These are phyloP conservation scores for Solanum peruvianum DNA, from an alignment of 257 asterid species.

Conservation along the genomic window DNA sequence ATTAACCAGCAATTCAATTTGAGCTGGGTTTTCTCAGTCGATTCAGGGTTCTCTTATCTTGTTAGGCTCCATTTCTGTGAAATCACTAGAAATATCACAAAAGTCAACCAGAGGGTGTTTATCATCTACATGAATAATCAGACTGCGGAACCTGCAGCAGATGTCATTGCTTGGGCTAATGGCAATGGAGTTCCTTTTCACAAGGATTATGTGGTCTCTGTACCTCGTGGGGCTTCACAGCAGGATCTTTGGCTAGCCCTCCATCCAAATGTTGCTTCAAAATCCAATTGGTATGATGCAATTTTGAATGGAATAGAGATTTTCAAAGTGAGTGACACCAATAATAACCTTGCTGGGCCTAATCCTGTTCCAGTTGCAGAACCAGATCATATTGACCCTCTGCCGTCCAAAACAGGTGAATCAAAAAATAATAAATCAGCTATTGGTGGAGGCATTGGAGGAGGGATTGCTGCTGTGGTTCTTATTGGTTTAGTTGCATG, in stretches of 20 bases:
- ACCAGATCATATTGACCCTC: not conserved
- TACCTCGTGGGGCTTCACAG: constrained; percentile 44
- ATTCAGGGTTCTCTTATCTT: constrained; percentile 41
- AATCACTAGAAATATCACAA: constrained; percentile 12
- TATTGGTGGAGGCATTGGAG: not conserved
- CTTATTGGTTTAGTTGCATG: not conserved
- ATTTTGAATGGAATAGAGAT: constrained; percentile 75
- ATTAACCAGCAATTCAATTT: constrained; percentile 8
- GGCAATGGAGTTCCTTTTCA: constrained; percentile 42
- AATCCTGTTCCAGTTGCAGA: not conserved
- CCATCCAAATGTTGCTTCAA: constrained; percentile 28
- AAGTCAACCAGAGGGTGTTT: constrained; percentile 33
- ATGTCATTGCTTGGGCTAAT: constrained; percentile 34
- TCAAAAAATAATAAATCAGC: not conserved
- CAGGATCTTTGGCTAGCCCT: constrained; percentile 65
- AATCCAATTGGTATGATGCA: constrained; percentile 48
- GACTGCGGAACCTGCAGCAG: constrained; percentile 30
- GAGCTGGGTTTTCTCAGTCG: constrained; percentile 42
- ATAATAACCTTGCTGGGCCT: not conserved
- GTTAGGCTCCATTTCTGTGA: constrained; percentile 60
- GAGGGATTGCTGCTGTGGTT: not conserved
- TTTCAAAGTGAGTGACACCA: not conserved
- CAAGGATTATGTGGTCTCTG: constrained; percentile 50
- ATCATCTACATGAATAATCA: constrained; percentile 25
- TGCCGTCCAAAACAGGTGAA: not conserved